Evolutionary conservation across 2,329 filamentous ascomycete species (phyloP), one percentile per base, ranked within the genome.

Genomic region (Fusarium nodosum): DNA sequence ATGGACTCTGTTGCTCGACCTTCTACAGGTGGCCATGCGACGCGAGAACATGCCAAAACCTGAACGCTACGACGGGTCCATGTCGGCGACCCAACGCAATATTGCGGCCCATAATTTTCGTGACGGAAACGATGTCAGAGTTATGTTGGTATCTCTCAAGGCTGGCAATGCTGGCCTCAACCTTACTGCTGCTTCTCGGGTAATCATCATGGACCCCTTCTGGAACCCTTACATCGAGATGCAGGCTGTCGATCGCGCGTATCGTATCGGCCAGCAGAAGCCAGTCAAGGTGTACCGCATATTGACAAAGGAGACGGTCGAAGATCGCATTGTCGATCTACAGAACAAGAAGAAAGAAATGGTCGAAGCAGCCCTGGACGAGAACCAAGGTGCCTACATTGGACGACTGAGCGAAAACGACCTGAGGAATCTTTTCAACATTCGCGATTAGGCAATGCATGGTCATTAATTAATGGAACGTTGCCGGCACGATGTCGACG

Each of bases 181-280:
- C 75, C 85, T 97, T 24, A 93, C 91, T 39, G 88, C 89, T 20
- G 94, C 94, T 1, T 93, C 90, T 2, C 91, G 93, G 68, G 93
- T 97, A 71, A 93, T 97, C 78, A 92, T 97, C 68, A 89, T 97
- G 76, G 94, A 97, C 76, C 94, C 94, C 0, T 97, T 97, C 81
- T 97, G 93, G 93, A 97, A 97, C 68, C 94, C 94, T 0, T 97
- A 91, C 76, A 91, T 97, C 50, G 94, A 97, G 80, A 93, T 94
- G 79, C 94, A 97, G 80, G 94, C 94, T 6, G 90, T 97, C 52
- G 94, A 97, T 77, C 91, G 94, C 24, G 93, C 94, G 4, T 91
- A 97, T 79, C 91, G 94, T 12, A 94, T 97, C 71, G 94, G 94
- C 1, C 94, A 97, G 80, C 82, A 85, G 69, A 85, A 86, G 6